Conservation (phyloP, 2,329 filamentous ascomycete genomes). For the Aureobasidium sp. region DNA sequence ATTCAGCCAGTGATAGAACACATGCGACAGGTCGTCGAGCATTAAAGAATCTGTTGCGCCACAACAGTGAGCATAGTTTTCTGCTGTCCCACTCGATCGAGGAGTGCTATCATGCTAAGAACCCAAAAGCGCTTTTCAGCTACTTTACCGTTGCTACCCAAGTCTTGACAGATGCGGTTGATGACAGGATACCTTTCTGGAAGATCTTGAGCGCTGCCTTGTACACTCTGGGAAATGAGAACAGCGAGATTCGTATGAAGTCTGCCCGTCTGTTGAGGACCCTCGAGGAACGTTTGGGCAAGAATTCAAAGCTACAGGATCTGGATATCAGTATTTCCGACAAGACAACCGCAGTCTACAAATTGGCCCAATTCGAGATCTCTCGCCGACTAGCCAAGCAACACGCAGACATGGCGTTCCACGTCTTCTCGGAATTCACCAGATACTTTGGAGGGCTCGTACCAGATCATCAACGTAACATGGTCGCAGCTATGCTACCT, state of each 20-base stretch:
- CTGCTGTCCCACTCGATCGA: constrained; percentile 84
- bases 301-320: constrained; percentile 87
- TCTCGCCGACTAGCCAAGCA: constrained; percentile 83
- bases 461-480: constrained; percentile 77
- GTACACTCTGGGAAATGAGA: constrained; percentile 87
- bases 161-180: constrained; percentile 67
- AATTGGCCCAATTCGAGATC: constrained; percentile 92
- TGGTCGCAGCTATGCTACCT: constrained; percentile 86
- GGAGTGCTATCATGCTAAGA: constrained; percentile 77
- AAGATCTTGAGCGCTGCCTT: constrained; percentile 80
- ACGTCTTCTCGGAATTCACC: constrained; percentile 93
- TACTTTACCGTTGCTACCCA: constrained; percentile 91
- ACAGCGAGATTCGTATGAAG: constrained; percentile 80
- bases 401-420: constrained; percentile 80
- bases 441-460: constrained; percentile 84
- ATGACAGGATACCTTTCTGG: constrained; percentile 83
- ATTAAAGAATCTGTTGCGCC: constrained; percentile 77
- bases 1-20: constrained; percentile 81
- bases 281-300: constrained; percentile 73
- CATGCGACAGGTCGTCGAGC: constrained; percentile 84
- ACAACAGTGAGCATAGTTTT: constrained; percentile 81
- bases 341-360: constrained; percentile 97
- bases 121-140: constrained; percentile 78
- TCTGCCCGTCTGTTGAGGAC: constrained; percentile 72
- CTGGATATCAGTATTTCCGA: constrained; percentile 98